Evolutionary conservation across 164 flowering plant genomes (phyloP).

Genomic region (Chloranthus sessilifolius): DNA sequence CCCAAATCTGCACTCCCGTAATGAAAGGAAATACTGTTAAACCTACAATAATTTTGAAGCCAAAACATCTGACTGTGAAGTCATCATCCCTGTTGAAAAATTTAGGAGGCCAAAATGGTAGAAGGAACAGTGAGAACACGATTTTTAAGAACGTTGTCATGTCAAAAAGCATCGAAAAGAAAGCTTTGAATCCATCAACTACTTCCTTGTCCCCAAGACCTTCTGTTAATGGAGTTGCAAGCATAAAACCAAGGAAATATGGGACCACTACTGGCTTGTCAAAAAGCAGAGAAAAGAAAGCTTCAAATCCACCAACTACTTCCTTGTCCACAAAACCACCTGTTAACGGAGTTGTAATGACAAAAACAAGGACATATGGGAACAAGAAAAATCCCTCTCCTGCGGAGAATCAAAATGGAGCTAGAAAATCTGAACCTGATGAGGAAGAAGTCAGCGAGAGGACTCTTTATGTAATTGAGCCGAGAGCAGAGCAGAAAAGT

Average conservation of each 20-base stretch:
- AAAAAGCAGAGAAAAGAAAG: slow-evolving; percentile 26
- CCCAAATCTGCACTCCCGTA: slow-evolving; percentile 15
- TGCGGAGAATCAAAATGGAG: slow-evolving; percentile 20
- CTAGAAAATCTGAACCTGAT: slow-evolving; percentile 9
- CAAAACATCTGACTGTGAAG: slow-evolving; percentile 15
- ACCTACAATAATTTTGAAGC: slow-evolving; percentile 16
- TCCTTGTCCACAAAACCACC: slow-evolving; percentile 29
- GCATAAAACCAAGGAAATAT: slow-evolving; percentile 19
- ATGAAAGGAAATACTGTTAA: slow-evolving; percentile 12
- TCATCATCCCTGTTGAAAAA: slow-evolving; percentile 9
- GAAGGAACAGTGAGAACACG: slow-evolving; percentile 9
- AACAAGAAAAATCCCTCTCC: slow-evolving; percentile 20
- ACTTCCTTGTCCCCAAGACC: slow-evolving; percentile 27
- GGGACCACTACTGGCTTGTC: slow-evolving; percentile 15
- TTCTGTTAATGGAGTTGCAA: slow-evolving; percentile 24
- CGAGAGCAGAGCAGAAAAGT: slow-evolving; percentile 19
- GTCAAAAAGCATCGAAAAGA: slow-evolving; percentile 28
- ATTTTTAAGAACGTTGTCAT: slow-evolving; percentile 7
- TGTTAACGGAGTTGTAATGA: slow-evolving; percentile 22
- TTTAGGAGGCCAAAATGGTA: slow-evolving; percentile 2
- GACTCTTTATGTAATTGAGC: slow-evolving; percentile 32
- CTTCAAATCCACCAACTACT: slow-evolving; percentile 14
- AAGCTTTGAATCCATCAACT: slow-evolving; percentile 14
- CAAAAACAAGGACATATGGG: slow-evolving; percentile 19
- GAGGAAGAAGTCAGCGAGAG: slow-evolving; percentile 29